Evolutionary conservation across 345 rosid species (phyloP).

Genomic region (Microcos paniculata): DNA sequence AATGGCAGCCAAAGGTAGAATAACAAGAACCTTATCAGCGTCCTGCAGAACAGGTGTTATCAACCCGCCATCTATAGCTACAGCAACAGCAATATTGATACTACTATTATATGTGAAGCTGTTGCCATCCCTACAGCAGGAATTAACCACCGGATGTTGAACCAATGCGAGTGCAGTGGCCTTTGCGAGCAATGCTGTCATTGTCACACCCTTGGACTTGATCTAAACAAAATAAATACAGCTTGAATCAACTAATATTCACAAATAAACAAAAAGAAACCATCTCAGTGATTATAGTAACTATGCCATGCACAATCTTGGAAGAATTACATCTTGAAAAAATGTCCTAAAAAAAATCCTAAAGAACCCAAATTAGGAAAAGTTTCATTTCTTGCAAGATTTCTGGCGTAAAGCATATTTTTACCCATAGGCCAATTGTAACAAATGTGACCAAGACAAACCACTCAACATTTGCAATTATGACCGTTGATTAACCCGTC

Average conservation of each 20-base stretch:
- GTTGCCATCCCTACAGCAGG: conserved; percentile 87
- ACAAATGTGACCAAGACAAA: neutral
- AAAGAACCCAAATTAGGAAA: neutral
- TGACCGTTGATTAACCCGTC: neutral
- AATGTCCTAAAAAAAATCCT: neutral
- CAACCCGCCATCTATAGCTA: conserved; percentile 89
- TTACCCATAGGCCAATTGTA: neutral
- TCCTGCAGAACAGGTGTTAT: conserved; percentile 96
- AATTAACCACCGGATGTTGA: conserved; percentile 78
- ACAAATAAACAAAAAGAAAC: neutral
- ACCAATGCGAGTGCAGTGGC: conserved; percentile 89
- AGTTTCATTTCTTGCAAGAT: neutral
- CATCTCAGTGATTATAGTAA: neutral
- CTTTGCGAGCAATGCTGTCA: conserved; percentile 94
- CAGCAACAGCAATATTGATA: conserved; percentile 95
- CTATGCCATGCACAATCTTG: too few relatives aligned
- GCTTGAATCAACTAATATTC: neutral
- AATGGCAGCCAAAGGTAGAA: conserved; percentile 3
- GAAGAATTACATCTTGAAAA: neutral
- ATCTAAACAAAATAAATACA: conserved; percentile 48
- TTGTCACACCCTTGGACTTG: conserved; percentile 93
- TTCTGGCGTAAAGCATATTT: neutral
- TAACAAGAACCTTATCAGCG: conserved; percentile 76
- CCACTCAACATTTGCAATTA: neutral
- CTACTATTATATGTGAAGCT: conserved; percentile 83